These are phyloP conservation scores for Salisapilia sapeloensis DNA, from an alignment of 352 stramenopile genomes.

Conservation along the genomic window DNA sequence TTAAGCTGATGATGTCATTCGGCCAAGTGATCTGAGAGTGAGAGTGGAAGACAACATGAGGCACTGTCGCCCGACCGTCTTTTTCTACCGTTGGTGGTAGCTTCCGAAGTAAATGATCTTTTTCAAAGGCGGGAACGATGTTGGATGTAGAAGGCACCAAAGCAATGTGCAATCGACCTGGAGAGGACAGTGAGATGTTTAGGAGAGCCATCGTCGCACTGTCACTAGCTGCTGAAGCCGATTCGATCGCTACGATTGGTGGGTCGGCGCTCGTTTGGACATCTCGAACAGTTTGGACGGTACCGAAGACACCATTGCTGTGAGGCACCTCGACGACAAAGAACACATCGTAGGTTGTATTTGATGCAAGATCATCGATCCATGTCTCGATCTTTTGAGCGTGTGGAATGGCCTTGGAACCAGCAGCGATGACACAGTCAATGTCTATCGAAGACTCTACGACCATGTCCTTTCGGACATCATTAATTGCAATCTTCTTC, in stretches of 20 bases:
- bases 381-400: constrained; percentile 35
- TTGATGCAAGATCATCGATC: constrained; percentile 19
- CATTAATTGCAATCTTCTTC: constrained; percentile 15
- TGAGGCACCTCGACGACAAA: constrained; percentile 59
- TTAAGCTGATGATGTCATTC: too few species aligned
- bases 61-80: too few species aligned
- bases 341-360: constrained; percentile 70
- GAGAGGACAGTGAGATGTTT: constrained; percentile 14
- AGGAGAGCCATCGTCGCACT: constrained; percentile 14
- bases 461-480: not conserved
- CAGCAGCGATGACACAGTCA: constrained; percentile 14
- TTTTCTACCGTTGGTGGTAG: too few species aligned
- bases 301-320: constrained; percentile 66
- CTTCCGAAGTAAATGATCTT: too few species aligned
- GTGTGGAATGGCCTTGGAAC: constrained; percentile 18
- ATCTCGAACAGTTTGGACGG: constrained; percentile 39
- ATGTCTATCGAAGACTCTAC: constrained; percentile 3
- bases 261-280: constrained; percentile 34
- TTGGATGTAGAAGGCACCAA: constrained; percentile 9
- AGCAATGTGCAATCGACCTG: constrained; percentile 27
- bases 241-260: constrained; percentile 10
- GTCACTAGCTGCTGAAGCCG: constrained; percentile 11
- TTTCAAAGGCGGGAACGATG: not conserved
- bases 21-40: too few species aligned
- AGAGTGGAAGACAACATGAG: too few species aligned